Base-by-base conservation (phyloP, 2,329 filamentous ascomycete genomes). In the Penicillium brasilianum region DNA sequence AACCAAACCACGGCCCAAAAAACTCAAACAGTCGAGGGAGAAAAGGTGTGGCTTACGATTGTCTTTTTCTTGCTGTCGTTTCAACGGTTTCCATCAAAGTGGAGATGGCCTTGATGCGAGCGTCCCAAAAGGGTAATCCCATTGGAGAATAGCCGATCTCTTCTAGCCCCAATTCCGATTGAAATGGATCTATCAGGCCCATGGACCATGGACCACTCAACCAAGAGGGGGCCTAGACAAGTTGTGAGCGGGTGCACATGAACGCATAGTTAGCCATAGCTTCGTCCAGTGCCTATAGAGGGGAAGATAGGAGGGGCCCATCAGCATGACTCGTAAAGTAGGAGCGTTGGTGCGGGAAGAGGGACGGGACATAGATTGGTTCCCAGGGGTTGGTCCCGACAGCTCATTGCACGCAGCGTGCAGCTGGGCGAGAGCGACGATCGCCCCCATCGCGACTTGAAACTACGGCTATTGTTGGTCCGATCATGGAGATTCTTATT, bases 61-160 rank as follows among this genome's bases (percentile, higher is more conserved):
- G 48, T 58, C 60, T 63, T 58, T 50, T 36, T 53, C 16, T 25
- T 39, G 30, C 13, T 37, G 30, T 25, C 18, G 60, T 59, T 64
- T 64, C 63, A 69, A 69, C 67, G 67, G 67, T 68, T 69, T 67
- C 66, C 66, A 69, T 65, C 55, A 50, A n/a, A 48, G 62, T 65
- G 64, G 59, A 61, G 62, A 58, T 54, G 13, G 30, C 54, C 52
- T 28, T 62, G 61, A 59, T 63, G 66, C 66, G 60, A 59, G 59
- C 59, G 41, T 46, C 67, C 62, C 34, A 66, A 68, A 50, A 30
- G 28, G 60, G 64, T 57, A 67, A 57, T 65, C 41, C 57, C 64
- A 61, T 55, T 10, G 43, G 50, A 63, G 58, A 52, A 37, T 14
- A 53, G 66, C 60, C 66, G 67, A 69, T 67, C 66, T 43, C 59